These are phyloP conservation scores for Geoglossum cookeanum DNA, from an alignment of 2,329 filamentous ascomycete species.

Conservation along the genomic window DNA sequence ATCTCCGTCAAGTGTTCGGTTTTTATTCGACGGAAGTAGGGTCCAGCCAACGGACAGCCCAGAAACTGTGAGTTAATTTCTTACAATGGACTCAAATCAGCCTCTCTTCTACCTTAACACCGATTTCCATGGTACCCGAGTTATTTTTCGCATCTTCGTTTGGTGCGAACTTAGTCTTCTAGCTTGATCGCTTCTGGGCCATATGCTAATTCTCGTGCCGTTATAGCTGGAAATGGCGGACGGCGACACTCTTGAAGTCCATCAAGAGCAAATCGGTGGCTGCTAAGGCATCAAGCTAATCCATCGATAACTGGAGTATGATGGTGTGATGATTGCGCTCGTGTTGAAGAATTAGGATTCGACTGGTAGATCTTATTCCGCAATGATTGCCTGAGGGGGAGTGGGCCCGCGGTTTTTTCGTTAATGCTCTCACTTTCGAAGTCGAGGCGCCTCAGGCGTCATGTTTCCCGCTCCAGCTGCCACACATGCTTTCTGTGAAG, in stretches of 20 bases:
- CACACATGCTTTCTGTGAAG: background rate
- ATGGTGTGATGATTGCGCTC: background rate
- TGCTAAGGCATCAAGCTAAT: conserved; percentile 9
- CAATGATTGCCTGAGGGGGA: background rate
- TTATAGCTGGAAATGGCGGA: conserved; percentile 85
- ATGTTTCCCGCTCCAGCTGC: background rate
- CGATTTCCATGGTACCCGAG: background rate
- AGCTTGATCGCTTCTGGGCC: background rate
- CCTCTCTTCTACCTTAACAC: background rate
- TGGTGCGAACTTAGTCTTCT: background rate
- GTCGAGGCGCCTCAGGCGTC: background rate
- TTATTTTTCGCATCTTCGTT: background rate
- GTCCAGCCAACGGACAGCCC: conserved; percentile 81
- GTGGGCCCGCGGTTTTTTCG: background rate
- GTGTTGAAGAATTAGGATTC: background rate
- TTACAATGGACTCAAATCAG: background rate
- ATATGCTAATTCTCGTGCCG: conserved; percentile 1
- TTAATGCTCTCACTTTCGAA: background rate
- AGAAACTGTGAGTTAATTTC: conserved; percentile 51
- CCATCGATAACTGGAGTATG: background rate
- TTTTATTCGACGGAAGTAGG: conserved; percentile 88
- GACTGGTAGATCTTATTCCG: background rate
- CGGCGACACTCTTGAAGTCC: conserved; percentile 88
- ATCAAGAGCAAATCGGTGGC: conserved; percentile 94
- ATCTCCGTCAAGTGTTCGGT: conserved; percentile 63